Conservation (phyloP, 202 grass and related monocot species). For the Setaria italica region DNA sequence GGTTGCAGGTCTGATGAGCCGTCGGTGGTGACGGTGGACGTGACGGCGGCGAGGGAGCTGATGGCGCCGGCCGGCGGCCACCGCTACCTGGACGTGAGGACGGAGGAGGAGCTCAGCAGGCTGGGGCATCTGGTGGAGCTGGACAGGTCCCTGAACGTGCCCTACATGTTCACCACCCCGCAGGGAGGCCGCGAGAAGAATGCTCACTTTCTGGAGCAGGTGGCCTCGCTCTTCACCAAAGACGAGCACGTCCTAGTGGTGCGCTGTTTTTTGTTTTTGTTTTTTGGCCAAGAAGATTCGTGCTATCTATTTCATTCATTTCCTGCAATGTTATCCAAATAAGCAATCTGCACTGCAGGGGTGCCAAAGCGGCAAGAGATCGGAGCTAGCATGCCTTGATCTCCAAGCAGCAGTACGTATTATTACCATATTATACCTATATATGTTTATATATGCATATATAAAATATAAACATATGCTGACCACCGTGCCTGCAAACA, state of each 20-base stretch:
- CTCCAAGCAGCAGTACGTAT: constrained; percentile 51
- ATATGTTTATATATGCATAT: too few relatives aligned
- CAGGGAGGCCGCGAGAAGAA: constrained; percentile 73
- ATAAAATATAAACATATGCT: too few relatives aligned
- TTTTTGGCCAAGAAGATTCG: too few relatives aligned
- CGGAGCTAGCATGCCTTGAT: constrained; percentile 62
- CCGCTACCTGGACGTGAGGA: constrained; percentile 75
- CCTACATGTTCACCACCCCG: constrained; percentile 72
- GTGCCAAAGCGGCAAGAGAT: constrained; percentile 77
- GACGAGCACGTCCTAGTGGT: constrained; percentile 48
- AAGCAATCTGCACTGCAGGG: constrained; percentile 41
- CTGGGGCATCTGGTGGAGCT: constrained; percentile 49
- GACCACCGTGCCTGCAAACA: too few relatives aligned
- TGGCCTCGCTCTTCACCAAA: constrained; percentile 56
- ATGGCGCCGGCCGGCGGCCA: constrained; percentile 38
- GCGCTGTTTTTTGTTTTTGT: background rate
- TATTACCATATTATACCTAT: too few relatives aligned
- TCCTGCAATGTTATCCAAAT: background rate
- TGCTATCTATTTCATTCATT: too few relatives aligned
- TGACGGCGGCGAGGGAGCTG: constrained; percentile 54
- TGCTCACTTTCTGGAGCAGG: constrained; percentile 62
- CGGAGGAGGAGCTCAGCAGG: constrained; percentile 68
- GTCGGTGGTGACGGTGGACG: constrained; percentile 48
- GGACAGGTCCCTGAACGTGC: constrained; percentile 59
- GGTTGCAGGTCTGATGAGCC: too few relatives aligned